Base-by-base conservation (phyloP, 2,329 filamentous ascomycete species). In the Arachnopeziza araneosa region DNA sequence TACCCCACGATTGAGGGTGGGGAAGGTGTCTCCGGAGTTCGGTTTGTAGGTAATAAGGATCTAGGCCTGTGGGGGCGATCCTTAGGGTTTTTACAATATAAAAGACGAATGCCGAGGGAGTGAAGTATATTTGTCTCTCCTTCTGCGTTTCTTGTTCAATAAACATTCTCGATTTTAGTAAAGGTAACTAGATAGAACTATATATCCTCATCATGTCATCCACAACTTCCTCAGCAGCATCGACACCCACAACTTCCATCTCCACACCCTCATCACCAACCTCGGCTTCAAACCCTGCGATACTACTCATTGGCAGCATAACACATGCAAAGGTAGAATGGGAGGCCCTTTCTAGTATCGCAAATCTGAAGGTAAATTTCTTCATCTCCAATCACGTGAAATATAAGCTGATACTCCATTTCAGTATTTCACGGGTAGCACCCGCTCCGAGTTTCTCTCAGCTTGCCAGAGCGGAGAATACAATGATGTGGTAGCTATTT, bases 391-490 rank as follows among this genome's bases (percentile, higher is more conserved):
- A 22, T 26, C 30, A 17, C 21, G 17, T 22, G 22, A 24, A 21
- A 56, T 6, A 60, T 21, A 51, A 10, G n/a, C 32, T n/a, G 48
- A 32, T 17, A 5, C 14, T 22, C 10, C 10, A 9, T 32, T 32
- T 21, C 26, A 69, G 67, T 62, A 60, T 24, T 70, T 66, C 50
- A 54, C 56, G 44, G 67, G 88, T 12, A 85, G 76, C 24, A 83
- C 80, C 72, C 84, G 89, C 59, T 70, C 73, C 24, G 84, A 84
- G 21, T 93, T 95, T 74, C 73, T 93, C 57, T 71, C 82, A 54
- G 87, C 92, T 75, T 86, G 83, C 70, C 74, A 76, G 50, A 79
- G 81, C 32, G 88, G 88, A 23, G 78, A 79, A 49, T 77, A 91
- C 22, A 82, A 90, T 64, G 86, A 83, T 65, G 81, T 86, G 30